These are phyloP conservation scores for Brassica napus DNA, from an alignment of 345 rosid species.

Conservation along the genomic window Da-Ae NC_063445.1:16658001-16658500, in stretches of 20 bases:
- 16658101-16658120: slow-evolving; percentile 86
- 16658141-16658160: neutral
- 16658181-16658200: neutral
- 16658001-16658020: slow-evolving; percentile 73
- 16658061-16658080: slow-evolving; percentile 74
- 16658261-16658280: neutral
- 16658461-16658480: too few relatives aligned
- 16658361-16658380: too few relatives aligned
- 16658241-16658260: neutral
- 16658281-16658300: neutral
- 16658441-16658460: too few relatives aligned
- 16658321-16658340: neutral
- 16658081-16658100: slow-evolving; percentile 72
- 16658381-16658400: too few relatives aligned
- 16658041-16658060: slow-evolving; percentile 64
- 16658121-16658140: neutral
- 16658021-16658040: slow-evolving; percentile 87
- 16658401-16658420: too few relatives aligned
- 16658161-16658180: neutral
- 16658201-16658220: neutral
- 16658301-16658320: neutral
- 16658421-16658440: too few relatives aligned
- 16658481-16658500: too few relatives aligned
- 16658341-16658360: neutral
- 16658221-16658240: neutral